These are phyloP conservation scores for Auxenochlorella protothecoides DNA, from an alignment of 139 green algal genomes.

Conservation along the genomic window DNA sequence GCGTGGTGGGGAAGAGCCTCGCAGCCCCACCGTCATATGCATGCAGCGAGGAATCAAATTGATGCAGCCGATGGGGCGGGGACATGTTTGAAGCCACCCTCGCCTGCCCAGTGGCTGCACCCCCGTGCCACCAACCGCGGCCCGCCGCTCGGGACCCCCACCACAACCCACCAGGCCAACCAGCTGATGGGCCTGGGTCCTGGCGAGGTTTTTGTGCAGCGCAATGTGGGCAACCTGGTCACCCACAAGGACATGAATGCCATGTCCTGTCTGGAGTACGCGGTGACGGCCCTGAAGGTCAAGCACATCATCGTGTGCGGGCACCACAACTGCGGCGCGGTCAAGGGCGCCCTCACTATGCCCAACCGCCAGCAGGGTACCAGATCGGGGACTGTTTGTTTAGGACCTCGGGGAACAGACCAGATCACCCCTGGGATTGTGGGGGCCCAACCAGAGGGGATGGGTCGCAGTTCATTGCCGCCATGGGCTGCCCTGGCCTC, in stretches of 20 bases:
- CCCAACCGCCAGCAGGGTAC: conserved; percentile 3
- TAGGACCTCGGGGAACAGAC: background rate
- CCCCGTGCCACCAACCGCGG: too few species aligned
- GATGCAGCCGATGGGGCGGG: background rate
- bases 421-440: too few species aligned
- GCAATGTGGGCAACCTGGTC: conserved; percentile 78
- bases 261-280: conserved; percentile 57
- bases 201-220: conserved; percentile 73
- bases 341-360: conserved; percentile 46
- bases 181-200: conserved; percentile 54
- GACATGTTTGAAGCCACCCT: background rate
- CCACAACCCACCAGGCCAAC: conserved; percentile 27
- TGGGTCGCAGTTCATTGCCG: too few species aligned
- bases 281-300: conserved; percentile 59
- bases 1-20: too few species aligned
- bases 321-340: conserved; percentile 72
- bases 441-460: too few species aligned
- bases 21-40: too few species aligned
- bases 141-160: too few species aligned
- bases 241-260: conserved; percentile 72
- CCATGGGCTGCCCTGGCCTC: background rate
- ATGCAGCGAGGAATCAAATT: too few species aligned
- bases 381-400: too few species aligned
- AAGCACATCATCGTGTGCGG: conserved; percentile 74
- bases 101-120: too few species aligned